Base-by-base conservation (phyloP, 805 yeast species). In the Hanseniaspora clermontiae region DNA sequence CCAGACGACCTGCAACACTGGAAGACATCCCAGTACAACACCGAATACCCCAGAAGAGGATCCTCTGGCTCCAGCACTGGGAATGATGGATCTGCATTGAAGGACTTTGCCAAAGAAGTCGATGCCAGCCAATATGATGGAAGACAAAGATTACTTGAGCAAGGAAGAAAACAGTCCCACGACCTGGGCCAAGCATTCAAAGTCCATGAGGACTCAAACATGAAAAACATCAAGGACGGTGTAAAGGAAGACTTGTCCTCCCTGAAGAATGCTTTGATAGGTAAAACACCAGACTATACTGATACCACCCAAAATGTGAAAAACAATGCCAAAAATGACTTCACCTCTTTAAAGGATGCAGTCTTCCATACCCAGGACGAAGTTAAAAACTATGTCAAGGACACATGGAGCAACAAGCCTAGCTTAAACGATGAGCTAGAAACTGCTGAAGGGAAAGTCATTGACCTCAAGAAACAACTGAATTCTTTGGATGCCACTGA, bases 141-240 rank as follows among this genome's bases (percentile, higher is more conserved):
- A 6, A 53, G 51, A 45, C 57, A 53, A n/a, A 45, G 27, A 17
- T 11, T 51, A 11, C 19, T 38, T 4, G 37, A 27, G 6, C 46
- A 45, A 8, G 34, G 20, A 19, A 38, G 51, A 46, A 43, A 29
- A n/a, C 8, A 24, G 3, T 17, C 49, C 20, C 17, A 31, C 14
- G 38, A 43, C 17, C n/a, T 38, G 5, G 40, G 51, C 11, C 3
- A 34, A 7, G 19, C 42, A 10, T 53, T 27, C 31, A 32, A 27
- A 20, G 31, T 15, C 49, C 19, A 43, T 12, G 32, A 27, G 4
- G 50, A 45, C 3, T 34, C 55, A 9, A 46, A 51, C 43, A n/a
- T 59, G 36, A 32, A 24, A 11, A 60, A 60, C 48, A 61, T 61
- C 48, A 59, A 59, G 48, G 55, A 58, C 10, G 63, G 63, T 36